Conservation (phyloP, 2,329 filamentous ascomycete species). For the Calonectria leucothoes region DNA sequence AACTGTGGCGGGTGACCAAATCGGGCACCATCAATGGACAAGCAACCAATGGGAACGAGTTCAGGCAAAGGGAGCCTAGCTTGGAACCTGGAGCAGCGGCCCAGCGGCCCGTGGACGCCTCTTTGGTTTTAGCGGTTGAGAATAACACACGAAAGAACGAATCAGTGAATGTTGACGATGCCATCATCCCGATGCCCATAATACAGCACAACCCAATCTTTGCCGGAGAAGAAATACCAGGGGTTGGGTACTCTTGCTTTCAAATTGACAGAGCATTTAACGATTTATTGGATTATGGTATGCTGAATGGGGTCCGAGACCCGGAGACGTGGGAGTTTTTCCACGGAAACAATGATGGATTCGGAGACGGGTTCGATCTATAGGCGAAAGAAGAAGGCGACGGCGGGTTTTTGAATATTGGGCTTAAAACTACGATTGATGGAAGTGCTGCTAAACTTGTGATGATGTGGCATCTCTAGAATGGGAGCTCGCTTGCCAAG, state of each 20-base stretch:
- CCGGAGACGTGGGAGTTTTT: constrained; percentile 23
- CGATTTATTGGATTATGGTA: constrained; percentile 20
- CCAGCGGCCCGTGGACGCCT: background rate
- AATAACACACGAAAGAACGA: background rate
- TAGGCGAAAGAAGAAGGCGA: background rate
- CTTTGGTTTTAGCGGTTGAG: background rate
- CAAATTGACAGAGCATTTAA: constrained; percentile 15
- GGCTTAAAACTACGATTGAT: background rate
- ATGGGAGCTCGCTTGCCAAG: too few relatives aligned
- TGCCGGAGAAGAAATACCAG: background rate
- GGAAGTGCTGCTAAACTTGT: background rate
- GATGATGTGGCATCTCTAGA: too few relatives aligned
- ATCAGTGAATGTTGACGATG: background rate
- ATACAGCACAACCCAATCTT: background rate
- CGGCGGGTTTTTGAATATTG: background rate
- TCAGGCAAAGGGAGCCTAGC: background rate
- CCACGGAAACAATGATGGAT: background rate
- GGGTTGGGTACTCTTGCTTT: background rate
- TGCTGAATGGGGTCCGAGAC: constrained; percentile 20
- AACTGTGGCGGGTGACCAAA: constrained; percentile 9
- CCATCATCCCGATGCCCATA: background rate
- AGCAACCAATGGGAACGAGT: background rate
- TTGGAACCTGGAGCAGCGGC: background rate
- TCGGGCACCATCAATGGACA: background rate
- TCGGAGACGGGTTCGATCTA: background rate